Conservation (phyloP, 164 flowering plant genomes). For the Annona cherimola region DNA sequence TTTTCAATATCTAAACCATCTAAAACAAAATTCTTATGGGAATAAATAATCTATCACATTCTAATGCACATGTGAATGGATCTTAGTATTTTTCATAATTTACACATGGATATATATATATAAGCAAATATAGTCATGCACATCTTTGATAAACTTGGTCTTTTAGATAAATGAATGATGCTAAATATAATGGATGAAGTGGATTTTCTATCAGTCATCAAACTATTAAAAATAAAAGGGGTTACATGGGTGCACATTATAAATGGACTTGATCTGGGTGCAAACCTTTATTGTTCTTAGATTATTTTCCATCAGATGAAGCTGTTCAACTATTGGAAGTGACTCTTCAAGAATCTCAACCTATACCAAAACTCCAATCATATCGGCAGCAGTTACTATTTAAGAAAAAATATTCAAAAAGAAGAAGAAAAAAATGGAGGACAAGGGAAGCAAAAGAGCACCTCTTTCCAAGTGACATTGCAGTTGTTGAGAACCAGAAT, state of each 20-base stretch:
- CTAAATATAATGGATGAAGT: too few relatives aligned
- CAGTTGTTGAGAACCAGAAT: slow-evolving; percentile 70
- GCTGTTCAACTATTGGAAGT: slow-evolving; percentile 63
- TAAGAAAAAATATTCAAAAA: background rate
- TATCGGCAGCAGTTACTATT: background rate
- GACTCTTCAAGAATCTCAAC: slow-evolving; percentile 65
- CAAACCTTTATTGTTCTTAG: slow-evolving; percentile 52
- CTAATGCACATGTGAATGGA: too few relatives aligned
- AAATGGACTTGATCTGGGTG: background rate
- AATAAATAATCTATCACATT: too few relatives aligned
- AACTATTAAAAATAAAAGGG: too few relatives aligned
- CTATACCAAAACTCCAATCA: slow-evolving; percentile 49
- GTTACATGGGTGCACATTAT: background rate
- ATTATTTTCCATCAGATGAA: slow-evolving; percentile 85
- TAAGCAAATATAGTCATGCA: too few relatives aligned
- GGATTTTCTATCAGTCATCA: too few relatives aligned
- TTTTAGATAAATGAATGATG: too few relatives aligned
- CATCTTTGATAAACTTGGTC: too few relatives aligned
- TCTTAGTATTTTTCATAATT: too few relatives aligned
- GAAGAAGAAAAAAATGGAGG: background rate
- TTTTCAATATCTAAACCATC: too few relatives aligned
- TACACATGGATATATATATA: too few relatives aligned
- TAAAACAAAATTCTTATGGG: too few relatives aligned
- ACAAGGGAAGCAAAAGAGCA: slow-evolving; percentile 10
- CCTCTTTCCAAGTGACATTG: slow-evolving; percentile 77